These are phyloP conservation scores for Linaria vulgaris DNA, from an alignment of 257 asterid genomes.

Conservation along the genomic window DNA sequence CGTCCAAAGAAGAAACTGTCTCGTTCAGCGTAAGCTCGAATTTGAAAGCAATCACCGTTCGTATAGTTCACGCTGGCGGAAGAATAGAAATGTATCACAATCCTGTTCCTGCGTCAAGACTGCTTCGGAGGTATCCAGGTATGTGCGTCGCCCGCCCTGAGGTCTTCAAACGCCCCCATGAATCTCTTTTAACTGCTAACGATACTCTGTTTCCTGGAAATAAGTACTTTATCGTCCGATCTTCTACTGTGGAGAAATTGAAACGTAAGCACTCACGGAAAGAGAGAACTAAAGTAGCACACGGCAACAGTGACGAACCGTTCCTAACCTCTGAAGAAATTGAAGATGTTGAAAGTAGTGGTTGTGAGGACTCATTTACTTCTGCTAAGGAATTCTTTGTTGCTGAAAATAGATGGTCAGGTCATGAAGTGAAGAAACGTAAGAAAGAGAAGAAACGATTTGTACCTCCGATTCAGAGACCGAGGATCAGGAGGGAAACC, in stretches of 20 bases:
- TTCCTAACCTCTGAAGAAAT: constrained; percentile 30
- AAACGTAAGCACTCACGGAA: constrained; percentile 36
- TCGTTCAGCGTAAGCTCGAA: constrained; percentile 37
- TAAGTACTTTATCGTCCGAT: constrained; percentile 55
- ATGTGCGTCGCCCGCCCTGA: constrained; percentile 55
- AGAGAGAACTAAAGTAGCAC: no score
- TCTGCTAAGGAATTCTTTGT: constrained; percentile 50
- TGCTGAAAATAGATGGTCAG: constrained; percentile 38
- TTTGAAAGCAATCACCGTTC: constrained; percentile 41
- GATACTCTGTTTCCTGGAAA: constrained; percentile 55
- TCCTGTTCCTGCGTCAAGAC: constrained; percentile 49
- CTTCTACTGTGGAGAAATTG: constrained; percentile 52
- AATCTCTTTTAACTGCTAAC: constrained; percentile 47
- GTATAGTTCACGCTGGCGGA: constrained; percentile 70
- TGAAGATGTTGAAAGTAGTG: constrained; percentile 34
- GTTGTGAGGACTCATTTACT: constrained; percentile 44
- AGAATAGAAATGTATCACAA: constrained; percentile 46
- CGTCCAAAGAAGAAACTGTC: constrained; percentile 24
- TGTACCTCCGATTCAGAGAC: constrained; percentile 61
- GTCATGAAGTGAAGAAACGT: constrained; percentile 22
- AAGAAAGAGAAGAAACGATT: constrained; percentile 45
- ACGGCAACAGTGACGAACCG: constrained; percentile 23
- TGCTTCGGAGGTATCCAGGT: constrained; percentile 53
- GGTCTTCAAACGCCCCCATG: constrained; percentile 54
- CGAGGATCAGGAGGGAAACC: constrained; percentile 42